Evolutionary conservation across 2,329 filamentous ascomycete genomes (phyloP).

Genomic region (Trichoderma asperellum): DNA sequence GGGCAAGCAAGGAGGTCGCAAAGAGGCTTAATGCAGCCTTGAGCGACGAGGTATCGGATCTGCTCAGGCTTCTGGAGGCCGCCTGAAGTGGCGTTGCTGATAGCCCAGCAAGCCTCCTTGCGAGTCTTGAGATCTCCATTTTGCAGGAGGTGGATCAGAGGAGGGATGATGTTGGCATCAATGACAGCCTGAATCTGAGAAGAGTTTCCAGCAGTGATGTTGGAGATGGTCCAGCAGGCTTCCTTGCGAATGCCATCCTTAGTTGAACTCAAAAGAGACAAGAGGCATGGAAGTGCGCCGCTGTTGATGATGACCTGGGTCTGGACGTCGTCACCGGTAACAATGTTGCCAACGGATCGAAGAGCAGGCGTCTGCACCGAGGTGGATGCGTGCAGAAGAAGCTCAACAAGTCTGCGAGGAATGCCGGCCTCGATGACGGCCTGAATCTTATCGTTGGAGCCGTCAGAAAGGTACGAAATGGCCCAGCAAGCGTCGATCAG

Average conservation of each 20-base stretch:
- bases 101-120: conserved; percentile 99
- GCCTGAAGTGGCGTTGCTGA: conserved; percentile 96
- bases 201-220: conserved; percentile 97
- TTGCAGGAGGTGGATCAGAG: conserved; percentile 91
- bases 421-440: conserved; percentile 98
- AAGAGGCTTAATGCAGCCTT: conserved; percentile 95
- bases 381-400: conserved; percentile 97
- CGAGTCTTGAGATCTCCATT: conserved; percentile 99
- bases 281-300: conserved; percentile 86
- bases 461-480: conserved; percentile 97
- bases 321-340: conserved; percentile 97
- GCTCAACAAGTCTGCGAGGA: conserved; percentile 90
- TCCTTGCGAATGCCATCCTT: conserved; percentile 99
- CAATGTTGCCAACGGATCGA: conserved; percentile 96
- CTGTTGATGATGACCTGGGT: conserved; percentile 99
- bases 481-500: conserved; percentile 99
- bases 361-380: conserved; percentile 97
- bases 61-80: conserved; percentile 98
- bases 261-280: conserved; percentile 91
- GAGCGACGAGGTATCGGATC: conserved; percentile 90
- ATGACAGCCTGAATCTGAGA: conserved; percentile 96
- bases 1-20: conserved; percentile 95
- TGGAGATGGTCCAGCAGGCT: conserved; percentile 99
- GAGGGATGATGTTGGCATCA: conserved; percentile 95
- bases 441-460: conserved; percentile 98